These are phyloP conservation scores for Cordyceps farinosa DNA, from an alignment of 2,329 filamentous ascomycete genomes.

Conservation along the genomic window DNA sequence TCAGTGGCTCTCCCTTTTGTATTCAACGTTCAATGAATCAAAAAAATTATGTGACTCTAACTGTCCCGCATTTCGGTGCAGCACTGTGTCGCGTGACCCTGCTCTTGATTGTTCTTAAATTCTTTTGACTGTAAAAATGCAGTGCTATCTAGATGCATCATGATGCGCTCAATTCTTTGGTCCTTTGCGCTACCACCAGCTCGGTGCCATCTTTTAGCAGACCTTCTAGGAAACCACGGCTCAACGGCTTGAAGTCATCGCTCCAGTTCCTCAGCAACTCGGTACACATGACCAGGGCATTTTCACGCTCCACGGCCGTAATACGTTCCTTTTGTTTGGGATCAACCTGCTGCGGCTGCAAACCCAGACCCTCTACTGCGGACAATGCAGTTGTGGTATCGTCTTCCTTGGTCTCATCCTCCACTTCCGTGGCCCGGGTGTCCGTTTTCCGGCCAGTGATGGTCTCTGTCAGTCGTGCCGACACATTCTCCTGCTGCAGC, in stretches of 20 bases:
- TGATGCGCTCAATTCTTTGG: constrained; percentile 13
- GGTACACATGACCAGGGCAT: constrained; percentile 55
- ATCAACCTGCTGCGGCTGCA: constrained; percentile 48
- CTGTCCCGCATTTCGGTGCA: background rate
- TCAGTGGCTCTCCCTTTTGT: constrained; percentile 36
- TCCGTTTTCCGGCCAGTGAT: constrained; percentile 41
- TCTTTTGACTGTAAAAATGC: background rate
- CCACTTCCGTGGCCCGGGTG: constrained; percentile 3
- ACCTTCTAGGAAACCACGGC: constrained; percentile 42
- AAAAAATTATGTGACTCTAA: constrained; percentile 9
- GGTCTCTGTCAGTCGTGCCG: constrained; percentile 43
- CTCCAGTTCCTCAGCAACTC: constrained; percentile 49
- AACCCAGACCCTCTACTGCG: constrained; percentile 33
- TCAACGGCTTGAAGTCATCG: constrained; percentile 37
- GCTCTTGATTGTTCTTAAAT: background rate
- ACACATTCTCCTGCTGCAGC: constrained; percentile 41
- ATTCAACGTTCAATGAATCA: constrained; percentile 29
- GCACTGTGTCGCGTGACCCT: background rate
- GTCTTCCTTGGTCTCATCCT: constrained; percentile 21
- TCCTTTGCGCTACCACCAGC: constrained; percentile 34
- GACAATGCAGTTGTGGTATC: constrained; percentile 20
- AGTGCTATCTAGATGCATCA: background rate
- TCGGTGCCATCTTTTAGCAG: constrained; percentile 50
- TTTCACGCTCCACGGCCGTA: constrained; percentile 55
- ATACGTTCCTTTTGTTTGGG: constrained; percentile 42